Percentiles rank a stretch among this genome's conserved stretches.
phyloP scores from a whole-genome alignment of 1,284 basidiomycete species.

The Trichosporon ovoides region DNA sequence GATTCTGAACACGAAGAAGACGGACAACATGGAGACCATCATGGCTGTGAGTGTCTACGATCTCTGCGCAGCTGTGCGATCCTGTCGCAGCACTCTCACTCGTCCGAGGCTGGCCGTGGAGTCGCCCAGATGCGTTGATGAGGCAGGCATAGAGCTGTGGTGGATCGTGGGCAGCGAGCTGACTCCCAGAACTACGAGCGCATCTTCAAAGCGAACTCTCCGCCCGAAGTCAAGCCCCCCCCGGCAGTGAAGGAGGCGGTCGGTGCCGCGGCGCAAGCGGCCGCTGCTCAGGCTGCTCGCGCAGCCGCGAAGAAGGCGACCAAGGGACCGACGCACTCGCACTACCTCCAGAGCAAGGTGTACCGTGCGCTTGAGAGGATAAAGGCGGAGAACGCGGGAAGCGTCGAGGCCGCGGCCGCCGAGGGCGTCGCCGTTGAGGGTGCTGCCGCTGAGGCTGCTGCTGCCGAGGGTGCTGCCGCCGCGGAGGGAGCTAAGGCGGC shows the following conservation, averaged over 20 bases:
- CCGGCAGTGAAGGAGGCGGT: conserved; percentile 3
- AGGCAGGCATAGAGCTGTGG: too few relatives aligned
- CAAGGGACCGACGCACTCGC: conserved; percentile 57
- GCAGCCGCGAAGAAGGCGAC: conserved; percentile 19
- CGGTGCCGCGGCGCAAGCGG: too few relatives aligned
- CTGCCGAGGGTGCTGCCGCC: conserved; percentile 17
- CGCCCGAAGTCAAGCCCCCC: conserved; percentile 53
- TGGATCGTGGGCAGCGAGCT: too few relatives aligned
- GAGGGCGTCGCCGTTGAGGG: conserved; percentile 17
- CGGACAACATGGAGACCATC: conserved; percentile 62
- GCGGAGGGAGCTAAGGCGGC: conserved; percentile 11
- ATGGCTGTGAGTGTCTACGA: conserved; percentile 69
- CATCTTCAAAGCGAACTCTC: conserved; percentile 81
- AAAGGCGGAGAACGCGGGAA: conserved; percentile 46
- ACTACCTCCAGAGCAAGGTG: conserved; percentile 96
- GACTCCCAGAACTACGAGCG: conserved; percentile 80
- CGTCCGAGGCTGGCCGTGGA: too few relatives aligned
- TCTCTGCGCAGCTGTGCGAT: too few relatives aligned
- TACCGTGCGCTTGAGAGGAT: conserved; percentile 89
- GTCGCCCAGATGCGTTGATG: too few relatives aligned
- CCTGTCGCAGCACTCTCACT: too few relatives aligned
- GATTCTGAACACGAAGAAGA: conserved; percentile 85
- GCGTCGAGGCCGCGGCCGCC: conserved; percentile 20
- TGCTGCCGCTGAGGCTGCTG: conserved; percentile 14
- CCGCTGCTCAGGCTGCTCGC: too few relatives aligned